A percentile compares a stretch with the other conserved stretches of the same genome.
Evolutionary conservation across 345 rosid species (phyloP).

Genomic region (Dipteronia sinensis): DNA sequence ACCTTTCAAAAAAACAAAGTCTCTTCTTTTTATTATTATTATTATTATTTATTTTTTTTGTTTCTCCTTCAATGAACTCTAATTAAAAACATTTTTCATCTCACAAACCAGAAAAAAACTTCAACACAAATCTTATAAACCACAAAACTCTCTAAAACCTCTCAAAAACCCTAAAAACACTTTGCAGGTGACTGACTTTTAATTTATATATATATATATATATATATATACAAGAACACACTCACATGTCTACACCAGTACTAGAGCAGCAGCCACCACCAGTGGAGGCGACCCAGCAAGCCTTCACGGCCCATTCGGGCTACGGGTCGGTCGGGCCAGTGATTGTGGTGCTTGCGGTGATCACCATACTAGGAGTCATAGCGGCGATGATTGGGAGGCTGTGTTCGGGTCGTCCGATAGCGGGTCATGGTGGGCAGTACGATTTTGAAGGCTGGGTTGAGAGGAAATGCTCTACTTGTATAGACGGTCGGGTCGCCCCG

Average conservation of each 20-base stretch:
- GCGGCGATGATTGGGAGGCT: constrained; percentile 68
- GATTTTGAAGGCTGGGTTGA: constrained; percentile 73
- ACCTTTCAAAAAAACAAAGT: not conserved
- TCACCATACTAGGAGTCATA: constrained; percentile 55
- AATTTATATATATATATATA: not conserved
- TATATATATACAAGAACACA: not conserved
- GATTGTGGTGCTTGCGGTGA: constrained; percentile 65
- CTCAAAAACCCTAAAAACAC: constrained; percentile 1
- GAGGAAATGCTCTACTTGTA: constrained; percentile 65
- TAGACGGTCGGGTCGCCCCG: constrained; percentile 51
- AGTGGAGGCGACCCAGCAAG: constrained; percentile 32
- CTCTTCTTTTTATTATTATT: not conserved
- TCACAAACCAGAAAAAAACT: not conserved
- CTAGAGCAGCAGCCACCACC: constrained; percentile 45
- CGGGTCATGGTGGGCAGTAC: constrained; percentile 57
- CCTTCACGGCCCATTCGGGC: constrained; percentile 36
- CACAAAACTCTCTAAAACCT: constrained; percentile 22
- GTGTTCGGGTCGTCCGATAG: constrained; percentile 56
- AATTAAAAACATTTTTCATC: not conserved
- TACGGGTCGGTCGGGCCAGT: constrained; percentile 64
- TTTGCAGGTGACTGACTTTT: not conserved
- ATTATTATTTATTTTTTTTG: not conserved
- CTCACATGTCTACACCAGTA: constrained; percentile 42
- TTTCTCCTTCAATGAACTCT: not conserved
- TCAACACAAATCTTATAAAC: not conserved